These are phyloP conservation scores for Umbelopsis vinacea DNA, from an alignment of 192 early-diverging fungal genomes.

Conservation along the genomic window DNA sequence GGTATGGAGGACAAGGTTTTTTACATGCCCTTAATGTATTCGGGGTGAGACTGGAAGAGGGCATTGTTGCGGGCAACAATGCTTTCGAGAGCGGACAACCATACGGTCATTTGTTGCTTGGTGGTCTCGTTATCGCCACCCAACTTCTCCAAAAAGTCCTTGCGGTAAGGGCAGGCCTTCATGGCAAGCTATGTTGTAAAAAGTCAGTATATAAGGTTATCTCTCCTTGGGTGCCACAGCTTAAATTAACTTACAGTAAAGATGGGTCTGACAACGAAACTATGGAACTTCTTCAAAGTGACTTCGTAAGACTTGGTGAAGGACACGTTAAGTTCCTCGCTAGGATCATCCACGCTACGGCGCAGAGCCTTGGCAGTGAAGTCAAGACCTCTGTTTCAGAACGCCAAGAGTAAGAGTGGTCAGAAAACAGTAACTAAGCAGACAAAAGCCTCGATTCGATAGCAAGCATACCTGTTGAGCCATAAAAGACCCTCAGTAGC, in stretches of 20 bases:
- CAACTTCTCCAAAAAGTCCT: conserved; percentile 87
- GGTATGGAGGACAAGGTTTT: neutral
- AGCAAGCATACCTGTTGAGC: conserved; percentile 77
- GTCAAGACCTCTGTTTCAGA: conserved; percentile 66
- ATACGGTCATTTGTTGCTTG: conserved; percentile 62
- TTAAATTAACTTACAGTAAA: conserved; percentile 57
- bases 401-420: neutral
- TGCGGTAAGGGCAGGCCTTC: conserved; percentile 90
- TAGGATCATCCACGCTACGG: conserved; percentile 55
- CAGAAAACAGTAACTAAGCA: neutral
- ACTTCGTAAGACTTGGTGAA: conserved; percentile 74
- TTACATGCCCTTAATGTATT: conserved; percentile 47
- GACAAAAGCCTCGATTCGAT: neutral
- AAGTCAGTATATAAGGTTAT: neutral
- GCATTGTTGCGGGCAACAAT: conserved; percentile 66
- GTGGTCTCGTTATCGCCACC: conserved; percentile 65
- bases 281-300: conserved; percentile 74
- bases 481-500: conserved; percentile 93
- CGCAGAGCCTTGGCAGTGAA: conserved; percentile 74
- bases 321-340: conserved; percentile 69
- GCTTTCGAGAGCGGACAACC: conserved; percentile 77
- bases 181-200: conserved; percentile 69
- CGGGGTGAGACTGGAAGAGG: conserved; percentile 56
- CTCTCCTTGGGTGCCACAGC: neutral
- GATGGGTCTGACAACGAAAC: conserved; percentile 67